Percentiles rank a stretch among this genome's conserved stretches.
These are phyloP conservation scores for Isoetes taiwanensis DNA, from an alignment of 75 land plant species.

Conservation along the genomic window DNA sequence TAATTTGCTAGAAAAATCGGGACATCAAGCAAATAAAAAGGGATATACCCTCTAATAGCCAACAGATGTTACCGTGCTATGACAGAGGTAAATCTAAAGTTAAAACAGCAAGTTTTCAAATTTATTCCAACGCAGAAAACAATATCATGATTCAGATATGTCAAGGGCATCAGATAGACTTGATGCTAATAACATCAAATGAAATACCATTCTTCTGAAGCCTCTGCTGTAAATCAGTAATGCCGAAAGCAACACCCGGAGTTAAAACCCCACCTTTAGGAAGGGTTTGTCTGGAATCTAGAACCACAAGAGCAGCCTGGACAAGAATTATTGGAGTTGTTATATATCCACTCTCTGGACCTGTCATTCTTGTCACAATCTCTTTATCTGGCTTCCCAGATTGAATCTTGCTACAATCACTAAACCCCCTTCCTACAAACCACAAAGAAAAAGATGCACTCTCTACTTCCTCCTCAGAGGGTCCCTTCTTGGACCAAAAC, in stretches of 20 bases:
- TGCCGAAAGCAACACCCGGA: conserved; percentile 80
- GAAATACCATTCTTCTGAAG: conserved; percentile 75
- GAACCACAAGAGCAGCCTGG: conserved; percentile 74
- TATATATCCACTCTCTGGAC: conserved; percentile 84
- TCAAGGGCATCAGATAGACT: conserved; percentile 8
- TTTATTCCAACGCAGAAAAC: too few species aligned
- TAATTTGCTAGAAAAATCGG: too few species aligned
- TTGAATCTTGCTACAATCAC: conserved; percentile 27
- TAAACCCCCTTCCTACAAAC: conserved; percentile 74
- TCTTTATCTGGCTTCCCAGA: conserved; percentile 47
- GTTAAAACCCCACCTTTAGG: conserved; percentile 85
- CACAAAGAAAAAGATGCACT: conserved; percentile 75
- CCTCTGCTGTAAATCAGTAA: conserved; percentile 63
- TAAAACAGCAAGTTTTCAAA: too few species aligned
- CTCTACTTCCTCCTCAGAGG: conserved; percentile 67
- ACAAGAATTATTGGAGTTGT: conserved; percentile 76
- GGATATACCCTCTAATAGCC: too few species aligned
- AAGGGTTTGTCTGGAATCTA: conserved; percentile 38
- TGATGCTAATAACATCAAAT: conserved; percentile 46
- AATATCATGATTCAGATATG: too few species aligned
- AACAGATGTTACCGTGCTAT: too few species aligned
- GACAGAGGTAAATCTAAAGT: too few species aligned
- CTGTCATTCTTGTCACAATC: conserved; percentile 68
- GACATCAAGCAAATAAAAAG: too few species aligned
- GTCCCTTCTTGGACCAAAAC: conserved; percentile 54